These are phyloP conservation scores for Metarhizium humberi DNA, from an alignment of 2,329 filamentous ascomycete species.

Conservation along the genomic window DNA sequence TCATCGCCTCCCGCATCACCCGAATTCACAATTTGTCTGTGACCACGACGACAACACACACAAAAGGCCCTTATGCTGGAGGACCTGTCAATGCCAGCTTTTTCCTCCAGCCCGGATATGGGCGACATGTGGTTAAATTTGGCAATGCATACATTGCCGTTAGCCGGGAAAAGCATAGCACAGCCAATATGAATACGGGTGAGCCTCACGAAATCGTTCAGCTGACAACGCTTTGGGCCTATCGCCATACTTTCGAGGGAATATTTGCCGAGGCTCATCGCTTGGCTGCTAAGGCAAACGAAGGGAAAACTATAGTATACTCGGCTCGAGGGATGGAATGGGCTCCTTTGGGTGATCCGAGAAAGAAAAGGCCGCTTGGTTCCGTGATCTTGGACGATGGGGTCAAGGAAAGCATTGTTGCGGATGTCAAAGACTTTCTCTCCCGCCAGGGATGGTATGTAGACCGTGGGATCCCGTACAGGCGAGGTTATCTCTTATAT, in stretches of 20 bases:
- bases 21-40: constrained; percentile 52
- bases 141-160: constrained; percentile 81
- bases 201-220: constrained; percentile 92
- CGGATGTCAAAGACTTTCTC: constrained; percentile 77
- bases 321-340: constrained; percentile 78
- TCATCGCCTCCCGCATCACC: constrained; percentile 47
- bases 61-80: constrained; percentile 46
- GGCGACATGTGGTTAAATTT: constrained; percentile 79
- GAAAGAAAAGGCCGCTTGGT: constrained; percentile 75
- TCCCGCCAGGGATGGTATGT: constrained; percentile 77
- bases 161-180: constrained; percentile 74
- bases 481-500: constrained; percentile 79
- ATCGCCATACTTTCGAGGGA: constrained; percentile 81
- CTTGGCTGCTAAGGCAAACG: constrained; percentile 67
- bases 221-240: constrained; percentile 81
- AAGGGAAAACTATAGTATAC: constrained; percentile 91
- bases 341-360: constrained; percentile 73
- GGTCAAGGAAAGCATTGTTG: constrained; percentile 70
- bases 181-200: constrained; percentile 71
- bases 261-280: constrained; percentile 82
- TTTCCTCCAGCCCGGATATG: constrained; percentile 82
- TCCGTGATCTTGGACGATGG: constrained; percentile 83
- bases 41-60: constrained; percentile 47
- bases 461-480: constrained; percentile 89
- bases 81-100: constrained; percentile 72